phyloP scores from a whole-genome alignment of 2,329 filamentous ascomycete genomes.

The Arthrobotrys pseudoclavata region DNA sequence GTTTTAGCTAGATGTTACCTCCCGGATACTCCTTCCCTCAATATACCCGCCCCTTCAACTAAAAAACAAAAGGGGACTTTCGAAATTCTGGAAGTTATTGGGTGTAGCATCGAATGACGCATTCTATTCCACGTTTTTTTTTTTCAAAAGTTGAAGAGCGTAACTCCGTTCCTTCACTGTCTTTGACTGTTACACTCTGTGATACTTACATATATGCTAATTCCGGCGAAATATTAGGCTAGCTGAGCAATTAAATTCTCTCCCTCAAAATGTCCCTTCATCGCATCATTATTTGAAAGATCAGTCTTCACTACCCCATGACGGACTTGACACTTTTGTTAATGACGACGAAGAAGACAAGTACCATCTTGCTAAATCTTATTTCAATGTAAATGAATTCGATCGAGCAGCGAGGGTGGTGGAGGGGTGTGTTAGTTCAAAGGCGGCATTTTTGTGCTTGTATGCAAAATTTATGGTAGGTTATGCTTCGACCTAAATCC shows the following conservation, averaged over 20 bases:
- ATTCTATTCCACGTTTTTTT: slow-evolving; percentile 8
- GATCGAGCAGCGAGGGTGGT: slow-evolving; percentile 89
- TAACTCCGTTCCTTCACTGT: slow-evolving; percentile 1
- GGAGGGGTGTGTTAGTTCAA: slow-evolving; percentile 66
- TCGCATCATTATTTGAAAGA: slow-evolving; percentile 76
- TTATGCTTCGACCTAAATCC: not conserved
- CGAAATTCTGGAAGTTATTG: not conserved
- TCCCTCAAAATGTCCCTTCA: slow-evolving; percentile 68
- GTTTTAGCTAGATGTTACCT: slow-evolving; percentile 16
- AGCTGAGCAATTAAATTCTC: slow-evolving; percentile 52
- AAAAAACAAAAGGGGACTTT: not conserved
- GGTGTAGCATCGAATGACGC: not conserved
- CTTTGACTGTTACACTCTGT: slow-evolving; percentile 13
- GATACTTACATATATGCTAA: slow-evolving; percentile 34
- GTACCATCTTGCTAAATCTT: slow-evolving; percentile 90
- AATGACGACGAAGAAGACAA: slow-evolving; percentile 60
- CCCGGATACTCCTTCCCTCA: not conserved
- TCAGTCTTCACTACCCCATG: slow-evolving; percentile 69
- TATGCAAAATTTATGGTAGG: slow-evolving; percentile 86
- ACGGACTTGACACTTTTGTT: slow-evolving; percentile 39
- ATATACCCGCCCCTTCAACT: not conserved
- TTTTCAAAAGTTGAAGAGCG: slow-evolving; percentile 1
- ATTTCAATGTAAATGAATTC: slow-evolving; percentile 95
- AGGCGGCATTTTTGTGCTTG: slow-evolving; percentile 88
- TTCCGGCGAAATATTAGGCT: slow-evolving; percentile 35